These are phyloP conservation scores for Melampsora abietis-canadensis DNA, from an alignment of 1,284 basidiomycete genomes.

Conservation along the genomic window DNA sequence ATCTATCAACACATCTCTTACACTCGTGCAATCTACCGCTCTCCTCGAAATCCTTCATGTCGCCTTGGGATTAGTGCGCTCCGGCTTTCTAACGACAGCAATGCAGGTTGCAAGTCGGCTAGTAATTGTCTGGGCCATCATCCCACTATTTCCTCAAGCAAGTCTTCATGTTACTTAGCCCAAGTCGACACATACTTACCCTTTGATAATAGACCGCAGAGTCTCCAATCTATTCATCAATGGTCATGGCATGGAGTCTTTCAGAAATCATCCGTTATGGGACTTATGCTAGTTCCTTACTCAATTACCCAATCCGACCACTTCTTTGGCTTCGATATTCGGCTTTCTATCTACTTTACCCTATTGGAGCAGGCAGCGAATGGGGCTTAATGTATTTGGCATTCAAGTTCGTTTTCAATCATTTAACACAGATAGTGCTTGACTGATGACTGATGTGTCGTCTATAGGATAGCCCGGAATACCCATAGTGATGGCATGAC, in stretches of 20 bases:
- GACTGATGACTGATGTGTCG: too few species aligned
- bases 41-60: constrained; percentile 79
- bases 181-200: background rate
- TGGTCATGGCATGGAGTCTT: constrained; percentile 89
- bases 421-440: too few species aligned
- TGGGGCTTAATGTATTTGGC: constrained; percentile 70
- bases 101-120: constrained; percentile 84
- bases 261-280: constrained; percentile 90
- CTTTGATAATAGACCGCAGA: constrained; percentile 46
- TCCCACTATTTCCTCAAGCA: constrained; percentile 59
- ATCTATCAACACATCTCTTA: constrained; percentile 9
- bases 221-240: constrained; percentile 79
- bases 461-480: too few species aligned
- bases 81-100: constrained; percentile 72
- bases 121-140: constrained; percentile 81
- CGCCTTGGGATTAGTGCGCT: constrained; percentile 75
- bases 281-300: constrained; percentile 75
- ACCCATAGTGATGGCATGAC: too few species aligned
- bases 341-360: constrained; percentile 87
- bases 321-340: constrained; percentile 70
- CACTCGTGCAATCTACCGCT: constrained; percentile 73
- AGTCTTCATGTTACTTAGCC: background rate
- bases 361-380: constrained; percentile 83
- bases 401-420: background rate
- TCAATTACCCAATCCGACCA: constrained; percentile 56